Evolutionary conservation across 2,329 filamentous ascomycete genomes (phyloP).

Genomic region (Talaromyces verruculosus): DNA sequence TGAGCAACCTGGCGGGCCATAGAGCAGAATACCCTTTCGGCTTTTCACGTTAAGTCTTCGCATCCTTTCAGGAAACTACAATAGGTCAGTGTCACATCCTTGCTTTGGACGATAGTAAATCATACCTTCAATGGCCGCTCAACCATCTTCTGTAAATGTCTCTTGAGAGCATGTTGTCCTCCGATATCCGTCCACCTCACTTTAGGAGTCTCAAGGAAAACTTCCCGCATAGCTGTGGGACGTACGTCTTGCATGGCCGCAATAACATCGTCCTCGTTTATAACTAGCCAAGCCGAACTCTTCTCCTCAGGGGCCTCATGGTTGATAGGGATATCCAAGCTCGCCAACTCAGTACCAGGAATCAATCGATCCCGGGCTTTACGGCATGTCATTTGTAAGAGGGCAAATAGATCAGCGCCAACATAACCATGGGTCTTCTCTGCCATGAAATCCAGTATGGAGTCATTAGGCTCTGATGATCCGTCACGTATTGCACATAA

Average conservation of each 20-base stretch:
- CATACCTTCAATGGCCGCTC: conserved; percentile 58
- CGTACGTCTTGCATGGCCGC: conserved; percentile 66
- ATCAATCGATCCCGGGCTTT: conserved; percentile 39
- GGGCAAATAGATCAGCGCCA: conserved; percentile 68
- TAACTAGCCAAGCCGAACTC: conserved; percentile 30
- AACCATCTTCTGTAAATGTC: conserved; percentile 60
- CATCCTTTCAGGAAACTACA: conserved; percentile 53
- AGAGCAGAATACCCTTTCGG: conserved; percentile 81
- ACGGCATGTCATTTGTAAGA: conserved; percentile 58
- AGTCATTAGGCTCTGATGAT: conserved; percentile 51
- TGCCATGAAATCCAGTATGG: conserved; percentile 61
- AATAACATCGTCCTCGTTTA: conserved; percentile 38
- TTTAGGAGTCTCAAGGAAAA: conserved; percentile 83
- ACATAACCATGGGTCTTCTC: conserved; percentile 85
- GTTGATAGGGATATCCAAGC: background rate
- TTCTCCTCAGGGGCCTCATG: background rate
- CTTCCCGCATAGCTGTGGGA: conserved; percentile 83
- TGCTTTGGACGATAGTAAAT: background rate
- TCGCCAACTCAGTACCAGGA: conserved; percentile 13
- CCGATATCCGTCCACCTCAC: conserved; percentile 86
- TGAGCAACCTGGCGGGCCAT: conserved; percentile 90
- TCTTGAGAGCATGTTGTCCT: conserved; percentile 75
- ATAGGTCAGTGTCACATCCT: conserved; percentile 6
- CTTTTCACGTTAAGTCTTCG: conserved; percentile 55
- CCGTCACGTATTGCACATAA: conserved; percentile 60